A percentile compares a stretch with the other conserved stretches of the same genome.
phyloP scores from a whole-genome alignment of 208 protist genomes.

The Wallacemonas sp. region DNA sequence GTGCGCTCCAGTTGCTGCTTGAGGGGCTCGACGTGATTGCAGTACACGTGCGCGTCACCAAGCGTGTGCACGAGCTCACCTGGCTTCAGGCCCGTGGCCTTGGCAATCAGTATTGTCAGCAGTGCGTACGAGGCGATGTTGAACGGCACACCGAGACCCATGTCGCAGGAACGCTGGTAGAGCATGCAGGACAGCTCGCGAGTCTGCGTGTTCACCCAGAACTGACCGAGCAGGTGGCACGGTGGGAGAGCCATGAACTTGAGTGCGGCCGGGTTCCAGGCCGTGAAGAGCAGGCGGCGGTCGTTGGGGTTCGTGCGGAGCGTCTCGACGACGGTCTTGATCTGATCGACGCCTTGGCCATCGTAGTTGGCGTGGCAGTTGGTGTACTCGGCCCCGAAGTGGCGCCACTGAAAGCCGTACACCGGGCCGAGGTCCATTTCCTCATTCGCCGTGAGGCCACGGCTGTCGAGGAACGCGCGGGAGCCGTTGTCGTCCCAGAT shows the following conservation, averaged over 20 bases:
- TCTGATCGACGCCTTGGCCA: slow-evolving; percentile 96
- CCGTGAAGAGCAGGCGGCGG: slow-evolving; percentile 95
- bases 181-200: slow-evolving; percentile 95
- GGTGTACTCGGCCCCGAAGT: slow-evolving; percentile 96
- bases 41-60: slow-evolving; percentile 98
- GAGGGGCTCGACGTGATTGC: slow-evolving; percentile 97
- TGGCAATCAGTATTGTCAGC: slow-evolving; percentile 93
- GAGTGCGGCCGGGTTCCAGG: slow-evolving; percentile 97
- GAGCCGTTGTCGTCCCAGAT: slow-evolving; percentile 99
- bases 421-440: slow-evolving; percentile 98
- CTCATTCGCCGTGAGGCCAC: slow-evolving; percentile 89
- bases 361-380: slow-evolving; percentile 86
- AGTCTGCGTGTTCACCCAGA: slow-evolving; percentile 92
- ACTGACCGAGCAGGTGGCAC: slow-evolving; percentile 98
- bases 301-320: slow-evolving; percentile 94
- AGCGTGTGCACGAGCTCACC: slow-evolving; percentile 97
- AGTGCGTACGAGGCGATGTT: slow-evolving; percentile 99
- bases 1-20: slow-evolving; percentile 88
- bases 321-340: slow-evolving; percentile 89
- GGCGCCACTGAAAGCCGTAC: slow-evolving; percentile 99
- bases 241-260: slow-evolving; percentile 97
- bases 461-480: slow-evolving; percentile 94
- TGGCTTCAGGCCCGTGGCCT: slow-evolving; percentile 91
- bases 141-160: slow-evolving; percentile 98
- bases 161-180: slow-evolving; percentile 94